These are phyloP conservation scores for Paraglomus occultum DNA, from an alignment of 192 early-diverging fungal species.

Conservation along the genomic window DNA sequence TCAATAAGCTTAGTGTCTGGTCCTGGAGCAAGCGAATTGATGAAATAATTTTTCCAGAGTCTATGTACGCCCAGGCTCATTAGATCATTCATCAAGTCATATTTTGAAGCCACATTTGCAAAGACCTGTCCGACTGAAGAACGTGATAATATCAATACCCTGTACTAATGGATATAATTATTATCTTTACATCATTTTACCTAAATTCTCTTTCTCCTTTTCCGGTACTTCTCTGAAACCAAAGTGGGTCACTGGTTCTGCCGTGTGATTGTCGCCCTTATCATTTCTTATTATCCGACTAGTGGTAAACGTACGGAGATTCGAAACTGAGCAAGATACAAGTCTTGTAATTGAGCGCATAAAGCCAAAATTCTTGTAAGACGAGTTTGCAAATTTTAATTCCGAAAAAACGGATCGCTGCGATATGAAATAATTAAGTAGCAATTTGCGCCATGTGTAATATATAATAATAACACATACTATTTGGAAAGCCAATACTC, in stretches of 20 bases:
- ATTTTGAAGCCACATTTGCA: slow-evolving; percentile 90
- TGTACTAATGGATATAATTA: not conserved
- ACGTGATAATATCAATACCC: not conserved
- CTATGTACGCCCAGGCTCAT: slow-evolving; percentile 94
- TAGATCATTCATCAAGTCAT: slow-evolving; percentile 98
- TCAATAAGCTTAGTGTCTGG: slow-evolving; percentile 85
- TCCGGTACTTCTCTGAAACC: slow-evolving; percentile 88
- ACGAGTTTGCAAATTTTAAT: too few relatives aligned
- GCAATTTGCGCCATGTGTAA: too few relatives aligned
- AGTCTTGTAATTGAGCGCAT: too few relatives aligned
- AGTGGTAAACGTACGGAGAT: too few relatives aligned
- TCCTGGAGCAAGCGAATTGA: slow-evolving; percentile 76
- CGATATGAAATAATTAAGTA: too few relatives aligned
- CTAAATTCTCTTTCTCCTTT: slow-evolving; percentile 82
- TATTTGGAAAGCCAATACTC: too few relatives aligned
- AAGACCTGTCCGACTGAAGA: slow-evolving; percentile 83
- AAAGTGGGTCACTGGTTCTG: slow-evolving; percentile 75
- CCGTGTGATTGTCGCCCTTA: not conserved
- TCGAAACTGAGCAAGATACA: too few relatives aligned
- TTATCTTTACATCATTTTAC: slow-evolving; percentile 36
- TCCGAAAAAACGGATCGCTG: too few relatives aligned
- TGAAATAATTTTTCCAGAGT: slow-evolving; percentile 95
- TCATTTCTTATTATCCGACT: too few relatives aligned
- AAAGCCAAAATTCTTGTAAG: too few relatives aligned
- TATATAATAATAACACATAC: too few relatives aligned